These are phyloP conservation scores for Westerdykella ornata DNA, from an alignment of 2,329 filamentous ascomycete species.

Conservation along the genomic window DNA sequence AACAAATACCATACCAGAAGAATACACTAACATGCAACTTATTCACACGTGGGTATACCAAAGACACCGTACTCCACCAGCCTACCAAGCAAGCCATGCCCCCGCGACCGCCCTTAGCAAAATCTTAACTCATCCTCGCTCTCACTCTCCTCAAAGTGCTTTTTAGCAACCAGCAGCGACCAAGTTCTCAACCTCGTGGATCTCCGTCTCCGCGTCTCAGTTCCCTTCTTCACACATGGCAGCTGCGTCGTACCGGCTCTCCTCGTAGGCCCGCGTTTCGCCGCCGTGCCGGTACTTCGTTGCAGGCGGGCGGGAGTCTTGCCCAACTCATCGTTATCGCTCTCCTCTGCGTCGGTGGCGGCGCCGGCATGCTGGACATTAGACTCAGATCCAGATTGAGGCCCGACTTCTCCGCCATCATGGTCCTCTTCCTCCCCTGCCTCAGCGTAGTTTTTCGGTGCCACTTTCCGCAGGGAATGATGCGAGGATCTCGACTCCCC, in stretches of 20 bases:
- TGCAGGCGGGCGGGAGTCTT: not conserved
- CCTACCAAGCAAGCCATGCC: not conserved
- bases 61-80: too few species aligned
- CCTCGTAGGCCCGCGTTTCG: not conserved
- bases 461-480: constrained; percentile 13
- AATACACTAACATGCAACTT: too few species aligned
- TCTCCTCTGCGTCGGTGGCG: too few species aligned
- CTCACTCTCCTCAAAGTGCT: constrained; percentile 8
- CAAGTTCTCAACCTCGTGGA: constrained; percentile 1
- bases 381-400: not conserved
- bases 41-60: too few species aligned
- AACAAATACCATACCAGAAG: too few species aligned
- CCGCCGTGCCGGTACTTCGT: not conserved
- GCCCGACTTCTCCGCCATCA: not conserved
- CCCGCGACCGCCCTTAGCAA: not conserved
- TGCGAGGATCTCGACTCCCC: constrained; percentile 6
- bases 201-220: constrained; percentile 1
- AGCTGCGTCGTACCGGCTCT: constrained; percentile 1
- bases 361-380: not conserved
- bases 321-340: too few species aligned
- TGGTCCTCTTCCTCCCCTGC: not conserved
- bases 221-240: not conserved
- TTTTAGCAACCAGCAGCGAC: constrained; percentile 9
- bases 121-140: constrained; percentile 34
- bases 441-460: constrained; percentile 11